Evolutionary conservation across 1,284 basidiomycete species (phyloP).

Genomic region (Pterulicium gracile): DNA sequence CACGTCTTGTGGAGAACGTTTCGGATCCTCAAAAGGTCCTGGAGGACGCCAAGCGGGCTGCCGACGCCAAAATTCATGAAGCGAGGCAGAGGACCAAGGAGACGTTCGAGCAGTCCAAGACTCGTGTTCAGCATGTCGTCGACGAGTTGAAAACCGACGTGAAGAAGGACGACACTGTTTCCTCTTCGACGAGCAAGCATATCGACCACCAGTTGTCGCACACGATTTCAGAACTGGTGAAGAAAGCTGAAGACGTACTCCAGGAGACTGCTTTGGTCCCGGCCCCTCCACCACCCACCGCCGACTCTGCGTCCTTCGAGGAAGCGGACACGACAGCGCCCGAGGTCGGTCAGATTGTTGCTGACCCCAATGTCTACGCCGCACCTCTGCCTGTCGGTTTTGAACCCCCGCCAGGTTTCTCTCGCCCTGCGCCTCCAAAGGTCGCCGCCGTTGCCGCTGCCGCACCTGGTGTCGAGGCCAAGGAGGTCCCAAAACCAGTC

Average conservation of each 20-base stretch:
- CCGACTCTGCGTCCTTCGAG: conserved; percentile 19
- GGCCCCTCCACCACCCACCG: conserved; percentile 8
- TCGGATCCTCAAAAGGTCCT: conserved; percentile 20
- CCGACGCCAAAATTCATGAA: conserved; percentile 26
- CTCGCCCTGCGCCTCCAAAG: conserved; percentile 41
- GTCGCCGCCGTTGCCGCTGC: conserved; percentile 22
- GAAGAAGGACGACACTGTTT: conserved; percentile 23
- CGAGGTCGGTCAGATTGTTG: conserved; percentile 20
- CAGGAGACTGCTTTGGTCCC: conserved; percentile 22
- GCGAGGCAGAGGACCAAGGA: conserved; percentile 22
- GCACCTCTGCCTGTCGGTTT: conserved; percentile 80
- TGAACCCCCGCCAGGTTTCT: conserved; percentile 84
- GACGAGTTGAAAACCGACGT: conserved; percentile 39
- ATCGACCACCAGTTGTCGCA: conserved; percentile 43
- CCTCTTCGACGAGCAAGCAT: conserved; percentile 30
- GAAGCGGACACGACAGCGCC: conserved; percentile 17
- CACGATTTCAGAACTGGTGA: conserved; percentile 55
- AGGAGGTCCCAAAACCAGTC: conserved; percentile 23
- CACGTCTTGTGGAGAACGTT: conserved; percentile 27
- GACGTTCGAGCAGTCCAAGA: conserved; percentile 28
- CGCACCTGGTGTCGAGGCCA: conserved; percentile 20
- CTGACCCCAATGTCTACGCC: conserved; percentile 16
- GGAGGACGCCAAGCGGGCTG: conserved; percentile 29
- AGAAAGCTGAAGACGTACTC: conserved; percentile 61
- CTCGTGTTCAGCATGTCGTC: conserved; percentile 35